Percentiles rank a stretch among this genome's conserved stretches.
phyloP scores from a whole-genome alignment of 2,329 filamentous ascomycete species.

The Lasiodiplodia hormozganensis region DNA sequence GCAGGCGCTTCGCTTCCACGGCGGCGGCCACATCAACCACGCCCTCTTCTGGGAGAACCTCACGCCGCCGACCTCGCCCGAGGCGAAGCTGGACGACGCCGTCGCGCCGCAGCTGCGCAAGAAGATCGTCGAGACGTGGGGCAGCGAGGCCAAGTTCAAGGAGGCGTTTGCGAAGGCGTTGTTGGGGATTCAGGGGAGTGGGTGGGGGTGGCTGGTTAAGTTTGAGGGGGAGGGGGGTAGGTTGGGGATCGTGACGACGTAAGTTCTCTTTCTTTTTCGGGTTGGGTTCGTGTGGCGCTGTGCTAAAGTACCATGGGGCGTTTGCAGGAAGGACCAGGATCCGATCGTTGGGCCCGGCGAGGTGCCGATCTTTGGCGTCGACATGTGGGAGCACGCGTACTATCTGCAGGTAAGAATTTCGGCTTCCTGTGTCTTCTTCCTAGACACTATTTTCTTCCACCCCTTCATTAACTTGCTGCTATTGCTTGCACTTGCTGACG shows the following conservation, averaged over 20 bases:
- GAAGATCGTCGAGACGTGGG: slow-evolving; percentile 71
- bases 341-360: slow-evolving; percentile 68
- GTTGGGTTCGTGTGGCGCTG: neutral
- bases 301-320: neutral
- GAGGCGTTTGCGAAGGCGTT: slow-evolving; percentile 70
- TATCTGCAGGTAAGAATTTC: slow-evolving; percentile 71
- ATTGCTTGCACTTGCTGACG: no score
- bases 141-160: slow-evolving; percentile 70
- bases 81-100: slow-evolving; percentile 62
- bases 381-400: slow-evolving; percentile 96
- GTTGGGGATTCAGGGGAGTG: slow-evolving; percentile 78
- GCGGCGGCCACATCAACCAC: slow-evolving; percentile 93
- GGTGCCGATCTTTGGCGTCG: slow-evolving; percentile 76
- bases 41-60: slow-evolving; percentile 91
- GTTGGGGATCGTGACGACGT: slow-evolving; percentile 74
- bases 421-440: no score
- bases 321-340: slow-evolving; percentile 75
- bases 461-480: no score
- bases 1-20: slow-evolving; percentile 81
- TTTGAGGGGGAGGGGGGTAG: slow-evolving; percentile 59
- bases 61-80: slow-evolving; percentile 63
- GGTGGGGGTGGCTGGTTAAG: slow-evolving; percentile 87
- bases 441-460: no score
- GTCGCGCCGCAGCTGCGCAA: slow-evolving; percentile 61
- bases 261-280: neutral